Evolutionary conservation across 768 basidiomycete species (phyloP), one percentile per base, ranked within the genome.

Genomic region (Amanita pseudoporphyria): DNA sequence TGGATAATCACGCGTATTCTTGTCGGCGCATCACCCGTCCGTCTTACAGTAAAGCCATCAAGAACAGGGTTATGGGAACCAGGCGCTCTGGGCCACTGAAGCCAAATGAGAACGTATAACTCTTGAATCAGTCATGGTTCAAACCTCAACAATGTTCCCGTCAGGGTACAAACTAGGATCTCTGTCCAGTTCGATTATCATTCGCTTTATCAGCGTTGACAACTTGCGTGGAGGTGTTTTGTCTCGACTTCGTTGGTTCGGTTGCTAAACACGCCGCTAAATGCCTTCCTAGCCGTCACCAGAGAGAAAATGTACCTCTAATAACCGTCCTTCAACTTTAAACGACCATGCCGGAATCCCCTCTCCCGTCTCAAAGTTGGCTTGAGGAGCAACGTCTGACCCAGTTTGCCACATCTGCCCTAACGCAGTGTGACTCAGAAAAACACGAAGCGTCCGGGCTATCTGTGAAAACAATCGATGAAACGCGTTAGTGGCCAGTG

Each of bases 271-370:
- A 19, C 22, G 10, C 30, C 1, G 32, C 14, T 52, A 22, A 22
- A 55, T 35, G 22, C 18, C 9, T 31, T 28, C 33, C 36, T 24
- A 32, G 51, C 7, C 28, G 28, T 33, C 31, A 32, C 36, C 7
- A n/a, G 16, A 19, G 16, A 19, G 36, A 26, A 24, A 3, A 67
- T 78, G 46, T 52, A 84, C 87, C 76, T 88, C 87, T 5, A 97
- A 69, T 47, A 97, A 61, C 42, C 92, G 75, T 1, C 93, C 93
- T 56, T 97, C 94, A 35, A 96, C 74, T 62, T 79, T 86, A 51
- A 97, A 71, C 32, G 79, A 73, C 91, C 91, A 97, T 0, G 89
- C 87, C 3, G 93, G 88, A 38, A 94, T 84, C 1, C 87, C 87
- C 57, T 90, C 83, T 9, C 91, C 92, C 0, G 87, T 90, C 53